Conservation (phyloP, 2,329 filamentous ascomycete species). For the Ophiostoma himal-ulmi region DNA sequence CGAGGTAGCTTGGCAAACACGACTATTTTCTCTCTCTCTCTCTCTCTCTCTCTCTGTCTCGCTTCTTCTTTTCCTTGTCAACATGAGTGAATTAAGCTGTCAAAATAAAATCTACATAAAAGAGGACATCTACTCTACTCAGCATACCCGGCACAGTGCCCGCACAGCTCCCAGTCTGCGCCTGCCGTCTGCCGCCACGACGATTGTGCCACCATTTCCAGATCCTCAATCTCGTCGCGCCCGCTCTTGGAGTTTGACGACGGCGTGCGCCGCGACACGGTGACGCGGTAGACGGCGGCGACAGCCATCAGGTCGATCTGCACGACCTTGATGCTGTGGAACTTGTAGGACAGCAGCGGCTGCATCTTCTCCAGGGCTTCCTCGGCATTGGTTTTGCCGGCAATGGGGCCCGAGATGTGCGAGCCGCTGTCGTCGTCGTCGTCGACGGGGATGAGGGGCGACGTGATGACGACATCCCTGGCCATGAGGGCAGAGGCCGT, state of each 20-base stretch:
- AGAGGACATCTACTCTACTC: conserved; percentile 7
- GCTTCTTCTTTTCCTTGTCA: too few species aligned
- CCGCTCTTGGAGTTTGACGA: not conserved
- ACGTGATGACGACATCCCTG: conserved; percentile 37
- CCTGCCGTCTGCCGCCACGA: conserved; percentile 37
- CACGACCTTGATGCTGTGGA: conserved; percentile 34
- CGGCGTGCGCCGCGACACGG: conserved; percentile 26
- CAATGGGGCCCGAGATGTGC: conserved; percentile 21
- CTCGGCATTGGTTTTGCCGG: conserved; percentile 31
- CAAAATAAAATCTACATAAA: too few species aligned
- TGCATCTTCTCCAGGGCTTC: conserved; percentile 31
- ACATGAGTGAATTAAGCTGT: too few species aligned
- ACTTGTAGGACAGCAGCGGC: conserved; percentile 31
- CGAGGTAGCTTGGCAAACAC: not conserved
- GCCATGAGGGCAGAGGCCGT: conserved; percentile 36
- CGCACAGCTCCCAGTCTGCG: conserved; percentile 33
- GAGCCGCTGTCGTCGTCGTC: conserved; percentile 1
- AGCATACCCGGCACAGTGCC: conserved; percentile 20
- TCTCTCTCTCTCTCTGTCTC: too few species aligned
- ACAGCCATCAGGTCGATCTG: conserved; percentile 38
- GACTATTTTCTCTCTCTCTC: not conserved
- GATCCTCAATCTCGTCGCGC: conserved; percentile 26
- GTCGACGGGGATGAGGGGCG: conserved; percentile 31
- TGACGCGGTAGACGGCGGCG: conserved; percentile 33
- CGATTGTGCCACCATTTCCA: conserved; percentile 29